Evolutionary conservation across 495 filamentous ascomycete species (phyloP).

Genomic region (Chaetomium fimeti): DNA sequence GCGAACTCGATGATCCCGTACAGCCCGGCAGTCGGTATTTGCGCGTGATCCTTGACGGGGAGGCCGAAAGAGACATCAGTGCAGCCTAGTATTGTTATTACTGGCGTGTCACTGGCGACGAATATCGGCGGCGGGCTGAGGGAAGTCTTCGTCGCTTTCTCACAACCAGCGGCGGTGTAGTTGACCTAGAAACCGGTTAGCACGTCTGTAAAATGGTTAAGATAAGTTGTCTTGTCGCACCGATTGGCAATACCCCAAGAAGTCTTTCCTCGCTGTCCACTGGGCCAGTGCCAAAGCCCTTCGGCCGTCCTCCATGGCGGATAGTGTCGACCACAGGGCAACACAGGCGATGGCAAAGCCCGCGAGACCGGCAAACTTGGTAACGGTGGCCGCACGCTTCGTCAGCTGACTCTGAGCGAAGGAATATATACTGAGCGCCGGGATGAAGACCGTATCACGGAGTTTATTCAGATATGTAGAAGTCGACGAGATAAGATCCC

Average conservation of each 20-base stretch:
- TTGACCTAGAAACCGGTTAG: background rate
- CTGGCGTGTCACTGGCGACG: background rate
- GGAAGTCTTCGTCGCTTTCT: background rate
- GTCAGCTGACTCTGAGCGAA: background rate
- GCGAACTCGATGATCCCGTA: background rate
- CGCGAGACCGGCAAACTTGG: background rate
- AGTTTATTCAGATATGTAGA: background rate
- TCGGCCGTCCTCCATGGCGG: background rate
- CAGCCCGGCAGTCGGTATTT: background rate
- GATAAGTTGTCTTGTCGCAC: background rate
- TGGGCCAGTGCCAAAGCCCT: background rate
- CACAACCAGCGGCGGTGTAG: background rate
- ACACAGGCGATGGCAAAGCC: background rate
- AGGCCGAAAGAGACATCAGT: background rate
- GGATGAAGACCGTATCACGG: background rate
- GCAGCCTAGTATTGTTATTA: background rate
- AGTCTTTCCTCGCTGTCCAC: background rate
- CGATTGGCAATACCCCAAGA: background rate
- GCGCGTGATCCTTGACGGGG: background rate
- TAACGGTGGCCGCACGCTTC: background rate
- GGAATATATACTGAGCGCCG: background rate
- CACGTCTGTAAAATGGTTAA: too few species aligned
- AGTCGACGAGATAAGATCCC: background rate
- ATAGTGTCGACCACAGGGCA: slow-evolving; percentile 1
- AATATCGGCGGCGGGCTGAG: background rate